phyloP scores from a whole-genome alignment of 257 asterid genomes.

The Buddleja alternifolia region DNA sequence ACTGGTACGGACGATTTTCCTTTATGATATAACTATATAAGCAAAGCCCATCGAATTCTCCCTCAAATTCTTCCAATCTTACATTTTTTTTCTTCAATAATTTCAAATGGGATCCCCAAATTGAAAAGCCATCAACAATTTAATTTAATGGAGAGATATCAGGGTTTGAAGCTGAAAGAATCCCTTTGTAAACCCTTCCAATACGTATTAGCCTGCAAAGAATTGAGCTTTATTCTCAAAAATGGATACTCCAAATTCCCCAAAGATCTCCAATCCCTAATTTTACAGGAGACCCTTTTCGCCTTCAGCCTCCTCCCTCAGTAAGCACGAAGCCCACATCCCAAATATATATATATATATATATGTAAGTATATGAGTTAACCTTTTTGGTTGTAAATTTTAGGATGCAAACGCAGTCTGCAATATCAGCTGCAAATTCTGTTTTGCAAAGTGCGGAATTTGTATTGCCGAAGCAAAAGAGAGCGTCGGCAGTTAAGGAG shows the following conservation, averaged over 20 bases:
- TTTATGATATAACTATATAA: no score
- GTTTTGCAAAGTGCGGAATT: conserved; percentile 76
- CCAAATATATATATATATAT: no score
- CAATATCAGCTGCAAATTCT: conserved; percentile 62
- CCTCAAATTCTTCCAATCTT: conserved; percentile 14
- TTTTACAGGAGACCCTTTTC: conserved; percentile 68
- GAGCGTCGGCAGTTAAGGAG: conserved; percentile 59
- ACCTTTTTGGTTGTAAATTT: conserved; percentile 8
- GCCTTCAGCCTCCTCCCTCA: conserved; percentile 79
- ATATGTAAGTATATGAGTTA: no score
- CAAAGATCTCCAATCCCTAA: conserved; percentile 61
- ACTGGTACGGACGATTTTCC: no score
- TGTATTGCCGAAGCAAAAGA: conserved; percentile 78
- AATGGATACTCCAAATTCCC: conserved; percentile 56
- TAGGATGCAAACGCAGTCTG: conserved; percentile 66
- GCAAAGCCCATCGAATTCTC: conserved; percentile 10
- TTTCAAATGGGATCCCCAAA: conserved; percentile 31
- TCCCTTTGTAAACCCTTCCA: conserved; percentile 47
- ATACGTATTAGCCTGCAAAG: conserved; percentile 63
- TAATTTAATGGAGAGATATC: conserved; percentile 52
- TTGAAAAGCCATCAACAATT: conserved; percentile 20
- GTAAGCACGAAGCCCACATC: conserved; percentile 34
- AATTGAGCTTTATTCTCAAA: conserved; percentile 61
- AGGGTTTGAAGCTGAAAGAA: conserved; percentile 50
- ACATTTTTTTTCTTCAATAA: not conserved